Conservation (phyloP, 2,329 filamentous ascomycete genomes). For the Penicillium sp. region DNA sequence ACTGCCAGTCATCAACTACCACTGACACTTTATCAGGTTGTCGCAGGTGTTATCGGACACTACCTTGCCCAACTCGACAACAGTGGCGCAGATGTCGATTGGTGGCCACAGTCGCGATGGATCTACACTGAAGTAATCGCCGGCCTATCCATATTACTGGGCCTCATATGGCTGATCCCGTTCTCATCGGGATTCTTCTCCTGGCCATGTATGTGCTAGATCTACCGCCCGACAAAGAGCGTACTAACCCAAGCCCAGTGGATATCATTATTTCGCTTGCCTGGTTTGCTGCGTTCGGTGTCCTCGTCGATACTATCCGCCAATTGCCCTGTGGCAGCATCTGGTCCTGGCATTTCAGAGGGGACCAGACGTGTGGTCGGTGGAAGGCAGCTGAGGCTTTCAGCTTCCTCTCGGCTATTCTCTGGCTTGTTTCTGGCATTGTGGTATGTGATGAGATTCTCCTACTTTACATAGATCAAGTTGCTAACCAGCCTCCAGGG, state of each 20-base stretch:
- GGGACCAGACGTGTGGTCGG: slow-evolving; percentile 58
- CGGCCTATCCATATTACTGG: slow-evolving; percentile 65
- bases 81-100: slow-evolving; percentile 36
- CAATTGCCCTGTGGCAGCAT: slow-evolving; percentile 54
- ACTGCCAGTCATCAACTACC: not conserved
- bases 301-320: slow-evolving; percentile 60
- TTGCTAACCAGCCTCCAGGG: slow-evolving; percentile 26
- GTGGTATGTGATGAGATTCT: slow-evolving; percentile 43
- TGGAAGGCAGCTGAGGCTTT: slow-evolving; percentile 73
- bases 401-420: slow-evolving; percentile 66
- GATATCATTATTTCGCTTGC: slow-evolving; percentile 67
- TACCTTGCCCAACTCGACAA: slow-evolving; percentile 57
- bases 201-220: slow-evolving; percentile 54
- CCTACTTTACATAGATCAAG: too few species aligned
- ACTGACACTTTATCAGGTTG: slow-evolving; percentile 41
- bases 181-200: slow-evolving; percentile 66
- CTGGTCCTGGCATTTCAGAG: slow-evolving; percentile 60
- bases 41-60: slow-evolving; percentile 66
- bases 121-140: slow-evolving; percentile 75
- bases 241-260: slow-evolving; percentile 36
- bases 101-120: slow-evolving; percentile 62
- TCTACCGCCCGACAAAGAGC: not conserved
- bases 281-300: slow-evolving; percentile 69
- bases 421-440: slow-evolving; percentile 66
- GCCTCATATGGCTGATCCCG: slow-evolving; percentile 70